Base-by-base conservation (phyloP, 2,329 filamentous ascomycete genomes). In the Leptographium flavum region DNA sequence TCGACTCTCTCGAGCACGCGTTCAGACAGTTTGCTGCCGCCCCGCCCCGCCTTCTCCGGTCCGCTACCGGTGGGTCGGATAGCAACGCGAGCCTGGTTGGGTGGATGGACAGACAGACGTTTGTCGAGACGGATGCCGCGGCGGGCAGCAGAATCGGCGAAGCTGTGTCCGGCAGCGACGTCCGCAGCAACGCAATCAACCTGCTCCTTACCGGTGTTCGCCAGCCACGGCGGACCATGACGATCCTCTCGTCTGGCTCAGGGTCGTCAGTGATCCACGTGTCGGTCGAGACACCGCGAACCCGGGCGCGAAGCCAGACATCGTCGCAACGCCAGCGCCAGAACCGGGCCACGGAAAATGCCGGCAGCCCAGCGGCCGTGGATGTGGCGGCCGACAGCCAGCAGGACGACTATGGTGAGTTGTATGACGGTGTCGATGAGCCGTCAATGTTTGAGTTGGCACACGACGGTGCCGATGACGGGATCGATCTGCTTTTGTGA, bases 31-130 rank as follows among this genome's bases (percentile, higher is more conserved):
- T 32, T 7, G 9, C 21, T 15, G 35, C 35, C 13, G 11, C 19
- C n/a, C n/a, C n/a, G 15, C 11, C 10, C 13, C 35, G n/a, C 17
- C 19, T 23, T 22, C 3, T n/a, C 21, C 35, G 35, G 14, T 23
- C 37, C 19, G 15, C 7, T n/a, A 39, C 23, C 25, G 15, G n/a
- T 25, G 45, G 36, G 30, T 28, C 32, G 8, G 32, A 42, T n/a
- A 30, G 15, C 22, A 21, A 22, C 13, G 42, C 40, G 48, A 54
- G 49, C 45, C 56, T 59, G 13, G 50, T 58, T 17, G 50, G 51
- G 9, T 52, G 56, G 42, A 59, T 59, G 57, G 50, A 56, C 43
- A 54, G 54, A 17, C 54, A 55, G 39, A 47, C 51, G 25, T 54
- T 51, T 22, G 4, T 43, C 3, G 47, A 43, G 8, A 45, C 42